Percentiles rank a stretch among this genome's conserved stretches.
Evolutionary conservation across 106 monocot species (phyloP).

Genomic region (Amphibolis antarctica): DNA sequence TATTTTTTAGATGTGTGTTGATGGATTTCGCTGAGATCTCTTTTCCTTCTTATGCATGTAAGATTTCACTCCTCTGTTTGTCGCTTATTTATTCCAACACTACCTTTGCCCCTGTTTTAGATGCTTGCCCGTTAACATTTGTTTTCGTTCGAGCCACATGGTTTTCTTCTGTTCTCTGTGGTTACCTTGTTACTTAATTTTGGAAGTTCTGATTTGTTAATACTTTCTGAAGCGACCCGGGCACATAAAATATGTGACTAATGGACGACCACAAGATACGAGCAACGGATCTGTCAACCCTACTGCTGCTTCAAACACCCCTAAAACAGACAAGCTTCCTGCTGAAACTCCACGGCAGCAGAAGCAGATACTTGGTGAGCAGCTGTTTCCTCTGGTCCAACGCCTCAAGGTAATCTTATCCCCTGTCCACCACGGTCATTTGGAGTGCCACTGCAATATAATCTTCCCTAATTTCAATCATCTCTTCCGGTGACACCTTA

Average conservation of each 20-base stretch:
- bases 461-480: no score
- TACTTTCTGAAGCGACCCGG: constrained; percentile 17
- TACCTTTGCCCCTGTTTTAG: no score
- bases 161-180: neutral
- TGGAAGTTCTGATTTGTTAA: neutral
- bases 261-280: constrained; percentile 28
- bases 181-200: no score
- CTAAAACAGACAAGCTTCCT: constrained; percentile 32
- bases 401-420: constrained; percentile 28
- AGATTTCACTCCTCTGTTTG: neutral
- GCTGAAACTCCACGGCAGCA: constrained; percentile 38
- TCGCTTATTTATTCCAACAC: no score
- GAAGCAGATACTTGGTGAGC: constrained; percentile 54
- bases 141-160: no score
- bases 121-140: no score
- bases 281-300: no score
- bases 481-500: no score
- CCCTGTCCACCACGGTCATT: neutral
- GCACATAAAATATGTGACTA: constrained; percentile 25
- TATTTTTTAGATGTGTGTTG: no score
- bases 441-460: neutral
- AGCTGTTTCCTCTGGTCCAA: constrained; percentile 42
- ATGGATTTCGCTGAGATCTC: no score
- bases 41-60: constrained; percentile 29
- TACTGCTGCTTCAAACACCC: constrained; percentile 17